These are phyloP conservation scores for Nephelium lappaceum DNA, from an alignment of 345 rosid species.

Conservation along the genomic window DNA sequence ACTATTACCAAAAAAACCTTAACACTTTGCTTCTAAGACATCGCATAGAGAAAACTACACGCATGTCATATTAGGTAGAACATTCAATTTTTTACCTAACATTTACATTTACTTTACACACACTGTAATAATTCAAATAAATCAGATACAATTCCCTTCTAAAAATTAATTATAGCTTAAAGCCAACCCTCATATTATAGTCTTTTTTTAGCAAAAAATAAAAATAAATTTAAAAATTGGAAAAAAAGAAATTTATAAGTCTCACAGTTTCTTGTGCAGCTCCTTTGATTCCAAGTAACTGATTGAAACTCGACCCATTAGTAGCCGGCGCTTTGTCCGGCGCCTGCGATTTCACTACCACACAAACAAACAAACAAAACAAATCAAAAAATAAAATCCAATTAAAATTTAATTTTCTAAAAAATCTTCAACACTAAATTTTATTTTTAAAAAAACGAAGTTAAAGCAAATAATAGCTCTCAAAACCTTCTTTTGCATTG, in stretches of 20 bases:
- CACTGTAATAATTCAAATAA: neutral
- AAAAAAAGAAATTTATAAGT: neutral
- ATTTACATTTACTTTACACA: neutral
- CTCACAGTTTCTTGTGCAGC: constrained; percentile 88
- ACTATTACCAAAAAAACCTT: neutral
- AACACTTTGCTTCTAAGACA: neutral
- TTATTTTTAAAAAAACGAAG: neutral
- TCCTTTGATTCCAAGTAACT: constrained; percentile 97
- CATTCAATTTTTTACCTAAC: neutral
- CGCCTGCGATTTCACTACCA: constrained; percentile 60
- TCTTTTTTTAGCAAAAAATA: too few relatives aligned
- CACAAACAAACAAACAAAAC: neutral
- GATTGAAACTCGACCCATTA: constrained; percentile 84
- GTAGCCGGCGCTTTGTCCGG: constrained; percentile 74
- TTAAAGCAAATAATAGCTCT: neutral
- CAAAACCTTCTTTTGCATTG: constrained; percentile 74
- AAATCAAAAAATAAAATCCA: neutral
- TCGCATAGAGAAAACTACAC: neutral
- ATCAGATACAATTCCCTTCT: neutral
- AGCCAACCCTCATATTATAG: neutral
- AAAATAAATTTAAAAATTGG: too few relatives aligned
- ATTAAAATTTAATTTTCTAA: neutral
- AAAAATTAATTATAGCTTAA: neutral
- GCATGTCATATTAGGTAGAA: neutral
- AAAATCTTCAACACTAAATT: neutral